Base-by-base conservation (phyloP, 352 stramenopile genomes). In the Pythium monospermum region DNA sequence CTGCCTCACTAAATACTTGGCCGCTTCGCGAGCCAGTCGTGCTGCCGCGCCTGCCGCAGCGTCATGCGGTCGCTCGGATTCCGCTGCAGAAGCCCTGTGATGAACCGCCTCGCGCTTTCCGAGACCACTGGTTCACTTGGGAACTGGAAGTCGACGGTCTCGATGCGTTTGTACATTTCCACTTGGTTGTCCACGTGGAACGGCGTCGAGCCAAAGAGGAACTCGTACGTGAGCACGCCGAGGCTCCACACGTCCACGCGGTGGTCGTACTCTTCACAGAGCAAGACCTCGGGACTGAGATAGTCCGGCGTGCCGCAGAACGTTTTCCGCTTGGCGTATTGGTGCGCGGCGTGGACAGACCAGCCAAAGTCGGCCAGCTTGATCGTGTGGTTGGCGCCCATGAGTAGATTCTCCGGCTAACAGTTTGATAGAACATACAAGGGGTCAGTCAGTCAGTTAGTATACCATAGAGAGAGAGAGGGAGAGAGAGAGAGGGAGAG, bases 301-400 rank as follows among this genome's bases (percentile, higher is more conserved):
- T 95, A 95, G 51, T 94, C 79, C 4, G 79, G 83, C 22, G 85
- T 95, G 2, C 85, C 85, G 41, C 85, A 95, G 31, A 92, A 90
- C 27, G 84, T 94, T 6, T 68, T 69, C 4, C 83, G 74, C 39
- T 66, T 57, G 27, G 75, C 67, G 49, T 76, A 69, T 1, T 83
- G 68, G n/a, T 73, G 71, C 2, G 75, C 73, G 0, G 82, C 85
- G 50, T 91, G 75, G 6, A 93, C 80, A 2, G 85, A 90, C 79
- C 84, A 91, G 7, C 85, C 85, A 35, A 95, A 95, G 53, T 95
- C 85, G 27, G 85, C 85, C 33, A 95, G 67, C 54, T 95, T 95
- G 38, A 95, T 72, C 5, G 68, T 79, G 46, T 86, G 67, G 30
- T 91, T 85, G 26, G 68, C 61, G 12, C 79, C 83, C 31, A 95